These are phyloP conservation scores for Linderniella brevidens DNA, from an alignment of 257 asterid genomes.

Conservation along the genomic window DNA sequence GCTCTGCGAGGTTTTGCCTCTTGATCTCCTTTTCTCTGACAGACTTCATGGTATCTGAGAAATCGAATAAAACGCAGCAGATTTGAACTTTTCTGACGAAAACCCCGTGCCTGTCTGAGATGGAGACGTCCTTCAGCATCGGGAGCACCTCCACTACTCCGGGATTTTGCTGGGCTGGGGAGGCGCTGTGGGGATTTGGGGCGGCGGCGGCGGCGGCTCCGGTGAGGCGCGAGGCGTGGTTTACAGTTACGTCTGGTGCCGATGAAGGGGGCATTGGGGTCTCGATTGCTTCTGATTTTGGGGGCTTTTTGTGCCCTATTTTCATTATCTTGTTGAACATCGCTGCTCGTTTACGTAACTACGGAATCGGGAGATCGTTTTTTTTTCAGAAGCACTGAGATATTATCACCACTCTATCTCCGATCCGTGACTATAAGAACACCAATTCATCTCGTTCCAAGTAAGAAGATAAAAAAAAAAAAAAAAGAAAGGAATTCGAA, in stretches of 20 bases:
- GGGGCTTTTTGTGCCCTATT: conserved; percentile 52
- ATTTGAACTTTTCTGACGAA: conserved; percentile 63
- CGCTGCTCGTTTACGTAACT: neutral
- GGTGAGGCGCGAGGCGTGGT: conserved; percentile 26
- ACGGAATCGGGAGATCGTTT: no score
- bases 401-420: no score
- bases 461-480: no score
- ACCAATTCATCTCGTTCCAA: no score
- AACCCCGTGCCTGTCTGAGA: conserved; percentile 43
- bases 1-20: conserved; percentile 77
- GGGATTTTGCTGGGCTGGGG: conserved; percentile 33
- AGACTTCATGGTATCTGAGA: conserved; percentile 53
- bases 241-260: conserved; percentile 24
- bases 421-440: no score
- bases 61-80: conserved; percentile 61
- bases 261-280: conserved; percentile 29
- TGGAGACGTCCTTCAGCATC: conserved; percentile 40
- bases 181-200: conserved; percentile 13
- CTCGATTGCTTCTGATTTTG: conserved; percentile 32
- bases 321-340: conserved; percentile 60
- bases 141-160: conserved; percentile 75
- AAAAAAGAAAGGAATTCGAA: no score
- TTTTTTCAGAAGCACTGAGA: no score
- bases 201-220: conserved; percentile 9
- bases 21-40: conserved; percentile 89